Conservation (phyloP, 768 basidiomycete species). For the Amanita polypyramis region DNA sequence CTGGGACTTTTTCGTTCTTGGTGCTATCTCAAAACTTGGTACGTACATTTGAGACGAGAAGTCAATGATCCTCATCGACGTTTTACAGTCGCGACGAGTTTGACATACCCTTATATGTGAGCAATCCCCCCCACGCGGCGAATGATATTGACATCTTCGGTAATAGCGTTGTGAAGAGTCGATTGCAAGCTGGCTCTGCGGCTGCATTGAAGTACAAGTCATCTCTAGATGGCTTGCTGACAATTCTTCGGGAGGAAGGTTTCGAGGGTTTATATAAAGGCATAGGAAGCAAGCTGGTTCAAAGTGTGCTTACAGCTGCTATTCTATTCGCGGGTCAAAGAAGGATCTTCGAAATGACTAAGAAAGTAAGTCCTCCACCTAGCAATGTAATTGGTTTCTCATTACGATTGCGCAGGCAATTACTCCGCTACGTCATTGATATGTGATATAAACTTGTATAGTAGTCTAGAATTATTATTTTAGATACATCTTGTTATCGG, state of each 20-base stretch:
- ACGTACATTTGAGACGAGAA: slow-evolving; percentile 13
- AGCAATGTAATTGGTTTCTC: not conserved
- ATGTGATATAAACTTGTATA: no score
- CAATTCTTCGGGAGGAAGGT: slow-evolving; percentile 73
- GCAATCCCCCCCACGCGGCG: slow-evolving; percentile 9
- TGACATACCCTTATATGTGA: slow-evolving; percentile 40
- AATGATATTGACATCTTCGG: not conserved
- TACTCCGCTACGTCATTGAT: not conserved
- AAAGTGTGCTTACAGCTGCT: slow-evolving; percentile 88
- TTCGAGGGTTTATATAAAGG: slow-evolving; percentile 82
- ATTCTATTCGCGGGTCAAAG: slow-evolving; percentile 89
- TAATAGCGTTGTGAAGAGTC: slow-evolving; percentile 60
- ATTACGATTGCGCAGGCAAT: not conserved
- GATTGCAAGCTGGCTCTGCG: slow-evolving; percentile 67
- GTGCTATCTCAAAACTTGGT: slow-evolving; percentile 88
- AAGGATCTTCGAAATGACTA: slow-evolving; percentile 68
- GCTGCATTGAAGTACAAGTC: slow-evolving; percentile 65
- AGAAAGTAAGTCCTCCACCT: slow-evolving; percentile 25
- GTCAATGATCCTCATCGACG: not conserved
- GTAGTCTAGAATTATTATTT: not conserved
- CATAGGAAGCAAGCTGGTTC: slow-evolving; percentile 77
- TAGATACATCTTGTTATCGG: no score
- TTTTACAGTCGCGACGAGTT: slow-evolving; percentile 34
- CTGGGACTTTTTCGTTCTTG: slow-evolving; percentile 90
- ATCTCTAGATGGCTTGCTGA: slow-evolving; percentile 63